Base-by-base conservation (phyloP, 2,329 filamentous ascomycete genomes). In the Microcyclospora tardicrescens region DNA sequence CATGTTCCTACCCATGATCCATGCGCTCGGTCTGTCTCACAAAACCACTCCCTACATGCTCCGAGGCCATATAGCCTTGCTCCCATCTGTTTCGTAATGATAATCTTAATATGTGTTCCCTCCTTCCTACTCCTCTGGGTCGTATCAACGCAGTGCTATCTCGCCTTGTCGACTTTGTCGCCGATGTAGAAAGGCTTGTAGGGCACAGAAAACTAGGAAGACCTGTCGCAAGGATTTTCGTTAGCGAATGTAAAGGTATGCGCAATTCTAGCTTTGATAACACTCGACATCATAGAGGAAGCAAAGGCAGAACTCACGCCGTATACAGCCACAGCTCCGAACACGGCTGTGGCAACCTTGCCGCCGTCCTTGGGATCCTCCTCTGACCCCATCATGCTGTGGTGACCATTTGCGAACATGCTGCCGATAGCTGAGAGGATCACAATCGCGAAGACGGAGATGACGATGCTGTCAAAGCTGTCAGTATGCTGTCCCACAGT, bases 121-220 rank as follows among this genome's bases (percentile, higher is more conserved):
- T 24, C 19, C 19, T 24, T 24, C 19, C 19, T 24, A 8, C 19
- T 24, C 19, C 5, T 8, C 19, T 8, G 19, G 4, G 30, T 15
- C 6, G 5, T 6, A 6, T 32, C 30, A 75, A 52, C 67, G 72
- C 58, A 94, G 68, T 43, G 81, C 77, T 65, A 94, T 94, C 45
- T 84, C 81, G 47, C 87, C 87, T 58, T 82, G 73, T 61, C 83
- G 73, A 63, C 77, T 85, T 62, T 87, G 81, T 61, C 85, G 79
- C 53, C 84, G 65, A 63, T 96, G 86, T 44, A 95, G 72, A 56
- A 82, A 75, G 46, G 86, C 89, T 62, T 96, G 89, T 50, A 87
- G 75, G 41, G 81, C 83, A 64, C 89, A 96, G 66, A 93, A 95
- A 36, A 93, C 71, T 40, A 95, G 74, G 70, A 96, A 96, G 13